These are phyloP conservation scores for Aeschynomene evenia DNA, from an alignment of 306 rosid species.

Conservation along the genomic window DNA sequence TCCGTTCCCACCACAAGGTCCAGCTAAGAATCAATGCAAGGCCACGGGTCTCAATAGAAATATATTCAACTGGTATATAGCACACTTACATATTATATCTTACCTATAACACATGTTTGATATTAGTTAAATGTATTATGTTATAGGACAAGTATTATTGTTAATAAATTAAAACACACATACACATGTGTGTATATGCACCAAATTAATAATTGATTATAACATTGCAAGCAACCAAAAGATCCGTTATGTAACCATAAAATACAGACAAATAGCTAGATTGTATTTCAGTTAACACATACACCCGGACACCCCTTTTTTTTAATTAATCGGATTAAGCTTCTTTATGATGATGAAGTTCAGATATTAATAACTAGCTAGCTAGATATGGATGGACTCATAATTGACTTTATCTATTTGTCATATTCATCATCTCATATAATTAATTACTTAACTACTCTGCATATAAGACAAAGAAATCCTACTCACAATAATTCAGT, in stretches of 20 bases:
- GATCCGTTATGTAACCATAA: background rate
- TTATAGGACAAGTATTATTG: no score
- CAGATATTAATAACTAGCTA: background rate
- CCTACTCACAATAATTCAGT: slow-evolving; percentile 5
- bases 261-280: background rate
- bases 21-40: slow-evolving; percentile 30
- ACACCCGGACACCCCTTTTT: background rate
- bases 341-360: background rate
- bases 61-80: no score
- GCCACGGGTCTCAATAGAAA: no score
- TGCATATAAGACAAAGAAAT: background rate
- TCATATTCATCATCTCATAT: background rate
- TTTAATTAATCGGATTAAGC: background rate
- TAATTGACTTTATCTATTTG: background rate
- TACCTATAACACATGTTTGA: no score
- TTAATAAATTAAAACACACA: no score
- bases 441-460: background rate
- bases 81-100: no score
- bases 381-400: background rate
- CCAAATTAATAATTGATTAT: background rate
- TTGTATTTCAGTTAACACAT: background rate
- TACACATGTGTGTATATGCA: background rate
- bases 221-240: background rate
- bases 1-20: slow-evolving; percentile 54
- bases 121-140: no score